A percentile compares a stretch with the other conserved stretches of the same genome.
Evolutionary conservation across 345 rosid species (phyloP).

Genomic region (Leavenworthia alabamica): DNA sequence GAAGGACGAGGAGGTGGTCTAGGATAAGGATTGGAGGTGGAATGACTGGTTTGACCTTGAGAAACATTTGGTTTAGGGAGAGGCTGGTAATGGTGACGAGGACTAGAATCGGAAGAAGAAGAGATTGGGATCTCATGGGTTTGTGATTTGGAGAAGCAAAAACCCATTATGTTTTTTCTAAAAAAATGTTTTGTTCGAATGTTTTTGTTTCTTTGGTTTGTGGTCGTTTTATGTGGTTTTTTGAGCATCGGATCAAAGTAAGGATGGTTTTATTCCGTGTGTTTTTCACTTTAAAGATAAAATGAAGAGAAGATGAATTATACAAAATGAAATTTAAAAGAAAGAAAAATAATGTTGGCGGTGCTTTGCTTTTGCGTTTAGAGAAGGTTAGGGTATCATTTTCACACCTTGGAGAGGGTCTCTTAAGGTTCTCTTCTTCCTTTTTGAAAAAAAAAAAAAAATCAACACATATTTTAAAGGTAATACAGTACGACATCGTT

Average conservation of each 20-base stretch:
- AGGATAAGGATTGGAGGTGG: slow-evolving; percentile 1
- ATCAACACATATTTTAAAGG: too few species aligned
- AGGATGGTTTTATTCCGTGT: slow-evolving; percentile 21
- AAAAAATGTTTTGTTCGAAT: background rate
- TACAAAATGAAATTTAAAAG: background rate
- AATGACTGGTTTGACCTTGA: slow-evolving; percentile 3
- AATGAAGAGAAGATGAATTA: background rate
- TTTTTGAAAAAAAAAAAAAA: background rate
- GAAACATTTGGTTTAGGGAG: slow-evolving; percentile 19
- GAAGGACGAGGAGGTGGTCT: slow-evolving; percentile 1
- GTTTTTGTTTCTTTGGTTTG: slow-evolving; percentile 14
- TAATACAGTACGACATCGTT: background rate
- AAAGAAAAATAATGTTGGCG: background rate
- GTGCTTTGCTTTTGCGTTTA: slow-evolving; percentile 32
- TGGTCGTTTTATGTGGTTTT: background rate
- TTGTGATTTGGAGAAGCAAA: slow-evolving; percentile 37
- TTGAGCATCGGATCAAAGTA: slow-evolving; percentile 12
- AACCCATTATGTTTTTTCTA: slow-evolving; percentile 36
- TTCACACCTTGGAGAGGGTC: slow-evolving; percentile 1
- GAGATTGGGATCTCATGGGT: slow-evolving; percentile 54
- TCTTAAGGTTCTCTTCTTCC: slow-evolving; percentile 6
- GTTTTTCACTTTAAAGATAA: background rate
- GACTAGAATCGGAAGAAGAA: slow-evolving; percentile 42
- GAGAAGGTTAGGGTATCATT: slow-evolving; percentile 22
- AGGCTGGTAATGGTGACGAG: slow-evolving; percentile 29